Evolutionary conservation across 768 basidiomycete species (phyloP).

Genomic region (Boletus eberwhitei): DNA sequence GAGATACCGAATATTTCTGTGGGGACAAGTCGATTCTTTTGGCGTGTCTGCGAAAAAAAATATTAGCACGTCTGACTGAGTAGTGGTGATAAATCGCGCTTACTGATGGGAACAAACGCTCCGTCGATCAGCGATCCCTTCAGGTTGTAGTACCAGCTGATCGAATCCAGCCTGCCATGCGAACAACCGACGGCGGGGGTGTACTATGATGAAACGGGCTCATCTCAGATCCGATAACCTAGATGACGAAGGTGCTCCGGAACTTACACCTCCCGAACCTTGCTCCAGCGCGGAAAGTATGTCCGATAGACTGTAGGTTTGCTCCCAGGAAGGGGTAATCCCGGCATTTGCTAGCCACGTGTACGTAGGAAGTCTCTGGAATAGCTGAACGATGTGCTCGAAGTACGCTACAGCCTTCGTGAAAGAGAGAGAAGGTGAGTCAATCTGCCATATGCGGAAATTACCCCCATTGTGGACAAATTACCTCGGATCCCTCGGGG

Average conservation of each 20-base stretch:
- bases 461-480: background rate
- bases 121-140: slow-evolving; percentile 66
- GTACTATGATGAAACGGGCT: slow-evolving; percentile 29
- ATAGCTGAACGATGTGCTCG: slow-evolving; percentile 52
- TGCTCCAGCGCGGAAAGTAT: slow-evolving; percentile 52
- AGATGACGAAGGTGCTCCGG: background rate
- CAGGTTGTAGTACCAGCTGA: slow-evolving; percentile 63
- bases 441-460: background rate
- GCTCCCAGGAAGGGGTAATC: slow-evolving; percentile 59
- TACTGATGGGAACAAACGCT: slow-evolving; percentile 57
- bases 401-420: slow-evolving; percentile 64
- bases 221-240: background rate
- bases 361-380: slow-evolving; percentile 71
- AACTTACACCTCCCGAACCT: slow-evolving; percentile 45
- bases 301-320: slow-evolving; percentile 54
- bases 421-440: background rate
- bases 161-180: slow-evolving; percentile 36
- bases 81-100: slow-evolving; percentile 6
- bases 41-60: slow-evolving; percentile 46
- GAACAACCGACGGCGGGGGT: slow-evolving; percentile 50
- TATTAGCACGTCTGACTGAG: background rate
- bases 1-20: slow-evolving; percentile 55
- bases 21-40: slow-evolving; percentile 49
- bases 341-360: slow-evolving; percentile 67
- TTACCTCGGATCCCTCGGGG: slow-evolving; percentile 56